Evolutionary conservation across 1,284 basidiomycete species (phyloP), one percentile per base, ranked within the genome.

Genomic region (Microbotryum violaceum): DNA sequence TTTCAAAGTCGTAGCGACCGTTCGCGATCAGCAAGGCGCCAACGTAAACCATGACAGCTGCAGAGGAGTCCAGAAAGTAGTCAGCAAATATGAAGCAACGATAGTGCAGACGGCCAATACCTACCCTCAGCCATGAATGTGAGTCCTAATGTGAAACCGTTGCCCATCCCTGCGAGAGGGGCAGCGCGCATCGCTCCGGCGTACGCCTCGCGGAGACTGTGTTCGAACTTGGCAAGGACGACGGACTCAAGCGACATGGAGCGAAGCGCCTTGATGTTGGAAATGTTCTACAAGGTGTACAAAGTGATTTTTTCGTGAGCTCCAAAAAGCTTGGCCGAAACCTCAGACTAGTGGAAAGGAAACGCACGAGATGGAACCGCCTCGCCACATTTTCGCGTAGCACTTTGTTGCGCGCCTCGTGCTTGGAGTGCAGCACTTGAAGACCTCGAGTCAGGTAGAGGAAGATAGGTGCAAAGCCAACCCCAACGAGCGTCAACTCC

Each of bases 401-500:
- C 6, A 82, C 76, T 79, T 94, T 96, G 77, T 92, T 94, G 64
- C 82, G 75, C 10, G 83, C 74, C 78, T 97, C 91, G 69, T 84
- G 86, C 57, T 81, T 80, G 1, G 86, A 84, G 73, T 93, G 89
- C 8, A 87, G 65, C 14, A 42, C 37, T 18, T 42, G 37, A 42
- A 42, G 37, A 42, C 37, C 37, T 14, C 83, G 81, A 80, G 91
- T 88, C 6, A 84, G 79, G 20, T 82, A 74, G 10, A 84, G 83
- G 70, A 97, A 94, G 9, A 96, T 79, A 0, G 93, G 94, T 0
- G 83, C 88, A 42, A 97, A 82, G 1, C 86, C 91, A 42, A 97
- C 75, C 0, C 91, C 94, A 1, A 90, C 89, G 21, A 98, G 82
- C 0, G 93, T 96, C 62, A 98, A 79, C 76, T 96, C 85, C 94